phyloP scores from a whole-genome alignment of 495 filamentous ascomycete genomes.

The Hypoxylon lenormandii region DNA sequence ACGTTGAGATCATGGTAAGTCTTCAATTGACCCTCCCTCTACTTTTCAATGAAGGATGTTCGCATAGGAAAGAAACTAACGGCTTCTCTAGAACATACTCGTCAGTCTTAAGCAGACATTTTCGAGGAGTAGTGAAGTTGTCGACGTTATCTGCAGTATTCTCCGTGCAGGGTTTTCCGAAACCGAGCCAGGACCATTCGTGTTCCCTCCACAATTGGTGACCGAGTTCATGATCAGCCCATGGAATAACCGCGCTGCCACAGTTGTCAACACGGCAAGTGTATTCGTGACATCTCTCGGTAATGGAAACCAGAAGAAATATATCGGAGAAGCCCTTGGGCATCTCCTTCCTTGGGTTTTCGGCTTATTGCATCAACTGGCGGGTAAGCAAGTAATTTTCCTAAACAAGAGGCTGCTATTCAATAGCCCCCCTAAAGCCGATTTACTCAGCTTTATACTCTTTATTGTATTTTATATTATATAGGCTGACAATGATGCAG shows the following conservation, averaged over 20 bases:
- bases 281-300: slow-evolving; percentile 77
- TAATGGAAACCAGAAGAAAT: slow-evolving; percentile 51
- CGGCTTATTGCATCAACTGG: slow-evolving; percentile 71
- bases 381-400: slow-evolving; percentile 59
- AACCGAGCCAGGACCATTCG: slow-evolving; percentile 77
- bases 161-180: slow-evolving; percentile 84
- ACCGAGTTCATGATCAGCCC: slow-evolving; percentile 72
- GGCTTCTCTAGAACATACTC: slow-evolving; percentile 55
- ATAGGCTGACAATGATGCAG: slow-evolving; percentile 48
- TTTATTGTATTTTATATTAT: background rate
- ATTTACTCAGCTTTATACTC: no score
- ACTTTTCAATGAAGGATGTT: background rate
- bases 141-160: slow-evolving; percentile 80
- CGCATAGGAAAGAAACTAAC: background rate
- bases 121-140: slow-evolving; percentile 72
- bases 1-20: slow-evolving; percentile 52
- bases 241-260: slow-evolving; percentile 66
- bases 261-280: slow-evolving; percentile 80
- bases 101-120: slow-evolving; percentile 66
- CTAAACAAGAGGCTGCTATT: background rate
- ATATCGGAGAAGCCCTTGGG: slow-evolving; percentile 61
- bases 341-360: slow-evolving; percentile 74
- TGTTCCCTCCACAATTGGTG: slow-evolving; percentile 76
- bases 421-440: background rate
- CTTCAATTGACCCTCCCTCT: no score